Evolutionary conservation across 2,329 filamentous ascomycete genomes (phyloP), one percentile per base, ranked within the genome.

Genomic region (Fusarium dimerum): DNA sequence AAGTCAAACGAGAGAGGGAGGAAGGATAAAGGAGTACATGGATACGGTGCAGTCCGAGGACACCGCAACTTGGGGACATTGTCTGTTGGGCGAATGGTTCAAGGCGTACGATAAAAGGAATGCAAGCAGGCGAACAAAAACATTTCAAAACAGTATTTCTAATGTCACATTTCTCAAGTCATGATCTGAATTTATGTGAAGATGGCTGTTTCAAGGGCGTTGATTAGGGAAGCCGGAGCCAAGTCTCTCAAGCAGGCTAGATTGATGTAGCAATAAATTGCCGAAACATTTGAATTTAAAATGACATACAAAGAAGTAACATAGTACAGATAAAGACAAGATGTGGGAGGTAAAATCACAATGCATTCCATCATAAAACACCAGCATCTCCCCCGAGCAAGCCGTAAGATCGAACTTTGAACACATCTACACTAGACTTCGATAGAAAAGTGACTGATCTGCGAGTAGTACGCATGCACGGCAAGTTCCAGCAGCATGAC

Each of bases 381-480:
- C 45, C 29, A 48, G 40, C 11, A 18, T 15, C 42, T 41, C 32
- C 40, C 44, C 32, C n/a, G n/a, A 36, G 10, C 5, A 4, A 26
- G 38, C 47, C 16, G 30, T 55, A 46, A 36, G 38, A 38, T 12
- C 16, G 40, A 41, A 9, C 16, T 16, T 42, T 46, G 36, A 8
- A 36, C 20, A n/a, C 34, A 15, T 26, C 20, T 26, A 26, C 20
- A 43, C 66, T 55, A 87, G 53, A 88, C 83, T 64, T 87, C 84
- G 62, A 89, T 88, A 39, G 78, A 84, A 61, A 88, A 89, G 69
- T 88, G 85, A 67, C 84, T 87, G 66, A 89, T 89, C 70, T 89
- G 86, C 56, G 85, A 87, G 65, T 88, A 89, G 67, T 89, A 89
- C 38, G 85, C 82, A 68, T 88, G 85, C 11, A 88, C 84, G 2